These are phyloP conservation scores for Zoysia pacifica DNA, from an alignment of 176 grass and related monocot genomes.

Conservation along the genomic window DNA sequence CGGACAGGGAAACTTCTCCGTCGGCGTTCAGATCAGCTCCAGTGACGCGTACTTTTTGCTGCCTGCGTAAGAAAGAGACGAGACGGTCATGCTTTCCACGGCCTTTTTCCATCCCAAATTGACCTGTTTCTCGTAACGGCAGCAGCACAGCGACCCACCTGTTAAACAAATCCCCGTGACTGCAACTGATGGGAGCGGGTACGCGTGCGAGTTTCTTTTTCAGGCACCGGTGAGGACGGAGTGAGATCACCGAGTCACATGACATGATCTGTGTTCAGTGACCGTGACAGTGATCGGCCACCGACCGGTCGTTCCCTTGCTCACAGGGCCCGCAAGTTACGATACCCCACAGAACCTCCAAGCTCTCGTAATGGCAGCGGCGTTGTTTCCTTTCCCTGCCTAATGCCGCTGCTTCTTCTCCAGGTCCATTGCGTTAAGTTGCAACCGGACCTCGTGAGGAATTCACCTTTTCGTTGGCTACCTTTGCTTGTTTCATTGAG, in stretches of 20 bases:
- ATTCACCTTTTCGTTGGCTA: conserved; percentile 42
- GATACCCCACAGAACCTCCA: conserved; percentile 4
- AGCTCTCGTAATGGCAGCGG: neutral
- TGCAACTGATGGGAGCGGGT: neutral
- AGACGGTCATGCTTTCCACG: neutral
- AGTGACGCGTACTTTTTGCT: neutral
- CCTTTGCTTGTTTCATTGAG: neutral
- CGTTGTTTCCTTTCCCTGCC: conserved; percentile 11
- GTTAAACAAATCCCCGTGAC: conserved; percentile 8
- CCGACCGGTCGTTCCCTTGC: conserved; percentile 35
- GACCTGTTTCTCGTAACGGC: conserved; percentile 9
- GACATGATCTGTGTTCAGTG: neutral
- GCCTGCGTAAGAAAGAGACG: conserved; percentile 1
- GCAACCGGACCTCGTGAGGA: conserved; percentile 39
- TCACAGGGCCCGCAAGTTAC: neutral
- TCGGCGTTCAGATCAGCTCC: conserved; percentile 4
- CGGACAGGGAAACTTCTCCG: neutral
- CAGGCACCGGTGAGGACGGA: conserved; percentile 3
- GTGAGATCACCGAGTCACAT: neutral
- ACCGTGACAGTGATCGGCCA: conserved; percentile 40
- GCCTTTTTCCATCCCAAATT: conserved; percentile 24
- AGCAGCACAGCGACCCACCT: conserved; percentile 1
- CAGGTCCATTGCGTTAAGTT: conserved; percentile 11
- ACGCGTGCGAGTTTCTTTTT: conserved; percentile 10
- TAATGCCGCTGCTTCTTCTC: conserved; percentile 5